Conservation (phyloP, 805 yeast species). For the Metschnikowia reukaufii region DNA sequence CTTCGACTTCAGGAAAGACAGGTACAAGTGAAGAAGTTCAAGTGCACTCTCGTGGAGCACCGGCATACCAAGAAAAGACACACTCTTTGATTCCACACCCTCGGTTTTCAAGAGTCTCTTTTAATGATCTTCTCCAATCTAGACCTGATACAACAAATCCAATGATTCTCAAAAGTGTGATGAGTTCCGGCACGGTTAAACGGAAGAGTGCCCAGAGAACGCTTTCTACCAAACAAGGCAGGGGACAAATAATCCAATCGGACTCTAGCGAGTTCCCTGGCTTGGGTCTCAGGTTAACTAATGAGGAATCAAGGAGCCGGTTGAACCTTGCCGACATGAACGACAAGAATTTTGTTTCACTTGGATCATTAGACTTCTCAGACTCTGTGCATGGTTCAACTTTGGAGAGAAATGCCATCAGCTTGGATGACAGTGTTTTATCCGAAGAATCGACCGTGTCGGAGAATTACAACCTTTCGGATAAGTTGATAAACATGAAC, state of each 20-base stretch:
- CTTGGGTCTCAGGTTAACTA: slow-evolving; percentile 18
- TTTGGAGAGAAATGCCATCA: slow-evolving; percentile 25
- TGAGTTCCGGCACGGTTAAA: slow-evolving; percentile 19
- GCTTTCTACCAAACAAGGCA: slow-evolving; percentile 16
- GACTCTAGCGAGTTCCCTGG: slow-evolving; percentile 29
- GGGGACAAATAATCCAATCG: slow-evolving; percentile 23
- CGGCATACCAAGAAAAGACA: slow-evolving; percentile 1
- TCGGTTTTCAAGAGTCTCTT: slow-evolving; percentile 42
- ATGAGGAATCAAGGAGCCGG: slow-evolving; percentile 1
- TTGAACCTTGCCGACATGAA: slow-evolving; percentile 1
- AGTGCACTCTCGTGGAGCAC: neutral
- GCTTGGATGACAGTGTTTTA: slow-evolving; percentile 20
- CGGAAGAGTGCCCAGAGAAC: slow-evolving; percentile 8
- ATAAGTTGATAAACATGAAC: slow-evolving; percentile 10
- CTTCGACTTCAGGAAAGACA: neutral
- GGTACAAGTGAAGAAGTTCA: neutral
- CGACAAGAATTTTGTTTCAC: slow-evolving; percentile 22
- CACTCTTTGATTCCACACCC: slow-evolving; percentile 40
- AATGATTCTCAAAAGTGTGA: slow-evolving; percentile 13
- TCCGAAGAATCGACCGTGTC: slow-evolving; percentile 24
- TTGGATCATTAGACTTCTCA: slow-evolving; percentile 19
- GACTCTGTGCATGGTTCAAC: slow-evolving; percentile 23
- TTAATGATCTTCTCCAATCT: slow-evolving; percentile 32
- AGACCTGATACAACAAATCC: slow-evolving; percentile 6
- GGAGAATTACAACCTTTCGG: slow-evolving; percentile 18